Evolutionary conservation across 2,329 filamentous ascomycete genomes (phyloP), one percentile per base, ranked within the genome.

Genomic region (Cryphonectria parasitica): DNA sequence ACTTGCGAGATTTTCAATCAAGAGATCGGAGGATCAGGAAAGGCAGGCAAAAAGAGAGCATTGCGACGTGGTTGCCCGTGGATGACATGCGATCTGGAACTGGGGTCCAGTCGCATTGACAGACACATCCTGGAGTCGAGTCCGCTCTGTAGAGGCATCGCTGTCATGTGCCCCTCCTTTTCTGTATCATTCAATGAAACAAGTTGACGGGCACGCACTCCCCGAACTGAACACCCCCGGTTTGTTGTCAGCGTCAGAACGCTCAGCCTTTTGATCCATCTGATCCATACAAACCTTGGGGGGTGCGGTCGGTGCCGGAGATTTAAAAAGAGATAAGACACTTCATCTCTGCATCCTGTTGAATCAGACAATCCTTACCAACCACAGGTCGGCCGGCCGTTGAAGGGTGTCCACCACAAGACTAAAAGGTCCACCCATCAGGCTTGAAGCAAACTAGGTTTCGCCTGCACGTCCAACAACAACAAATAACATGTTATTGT

Each of bases 71-170:
- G 49, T 19, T n/a, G 22, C 56, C 25, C n/a, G 31, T 39, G n/a
- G 58, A 58, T 45, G 68, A 63, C 68, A 67, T 61, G 67, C 52
- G 45, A 39, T 64, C 62, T 66, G 49, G 67, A 31, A 34, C 45
- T 19, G 67, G 52, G 67, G 39, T 66, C 62, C 15, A 39, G 31
- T 10, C 34, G 15, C 58, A 61, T 22, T 39, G 58, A 34, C 58
- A 61, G 56, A 17, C 45, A 49, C 19, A 49, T 17, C 43, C 43
- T 68, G 69, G 52, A 60, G 62, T 49, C 62, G 64, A 34, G 62
- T 67, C 60, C 58, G 15, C 15, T 8, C 19, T 60, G 31, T 60
- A 17, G 31, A 56, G 19, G 52, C 52, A 56, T 56, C 52, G 52
- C 52, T 13, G 25, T 56, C 45, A 49, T 52, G 54, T 39, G 15